Base-by-base conservation (phyloP, 208 protist species). In the Acanthamoeba sp. region DNA sequence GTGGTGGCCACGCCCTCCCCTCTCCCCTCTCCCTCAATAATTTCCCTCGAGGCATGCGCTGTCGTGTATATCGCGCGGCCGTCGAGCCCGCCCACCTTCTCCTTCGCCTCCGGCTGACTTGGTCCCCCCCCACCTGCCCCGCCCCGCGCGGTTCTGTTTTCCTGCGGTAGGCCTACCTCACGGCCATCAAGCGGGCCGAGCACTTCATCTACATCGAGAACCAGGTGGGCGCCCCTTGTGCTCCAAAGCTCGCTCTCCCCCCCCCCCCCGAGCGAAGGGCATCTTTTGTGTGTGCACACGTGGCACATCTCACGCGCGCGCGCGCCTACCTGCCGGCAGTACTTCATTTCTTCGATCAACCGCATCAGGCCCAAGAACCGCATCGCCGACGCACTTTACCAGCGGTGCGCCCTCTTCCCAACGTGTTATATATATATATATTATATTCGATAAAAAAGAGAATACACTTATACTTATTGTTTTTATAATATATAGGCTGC, bases 191-290 rank as follows among this genome's bases (percentile, higher is more conserved):
- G 50, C 48, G 76, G 34, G 66, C 95, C 4, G 48, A 96, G 57
- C 94, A 96, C 66, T 97, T 96, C 93, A 87, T 97, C 12, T 97
- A 97, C 38, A 97, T 97, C 55, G 95, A 97, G 42, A 84, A 84
- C 32, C 73, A 69, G 62, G 62, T 69, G 22, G 5, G 4, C 12
- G 16, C 16, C 52, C 18, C 16, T 24, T n/a, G n/a, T n/a, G n/a
- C n/a, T n/a, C n/a, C n/a, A 27, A 27, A 16, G 24, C 9, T 1
- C 45, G 4, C 45, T 50, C 45, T 50, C 45, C 12, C 45, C 12
- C n/a, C n/a, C n/a, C n/a, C n/a, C n/a, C n/a, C n/a, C n/a, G n/a
- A n/a, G n/a, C n/a, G n/a, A n/a, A n/a, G n/a, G n/a, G n/a, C n/a
- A n/a, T n/a, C n/a, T n/a, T n/a, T n/a, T n/a, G n/a, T n/a, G n/a